A percentile compares a stretch with the other conserved stretches of the same genome.
phyloP scores from a whole-genome alignment of 192 early-diverging fungal species.

The Coemansia asiatica region DNA sequence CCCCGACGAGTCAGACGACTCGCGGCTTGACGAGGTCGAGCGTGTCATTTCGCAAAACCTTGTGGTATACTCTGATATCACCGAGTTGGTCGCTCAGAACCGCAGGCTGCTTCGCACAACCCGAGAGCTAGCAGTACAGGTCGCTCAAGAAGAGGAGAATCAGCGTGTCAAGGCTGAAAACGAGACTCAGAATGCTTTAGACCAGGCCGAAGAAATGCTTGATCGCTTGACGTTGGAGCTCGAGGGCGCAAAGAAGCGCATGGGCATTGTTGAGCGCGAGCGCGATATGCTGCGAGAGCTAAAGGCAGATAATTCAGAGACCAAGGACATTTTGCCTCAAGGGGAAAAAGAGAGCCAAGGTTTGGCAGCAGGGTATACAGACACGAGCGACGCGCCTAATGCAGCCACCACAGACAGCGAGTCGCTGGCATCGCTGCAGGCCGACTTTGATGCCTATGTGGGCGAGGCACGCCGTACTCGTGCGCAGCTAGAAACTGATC shows the following conservation, averaged over 20 bases:
- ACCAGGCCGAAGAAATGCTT: conserved; percentile 58
- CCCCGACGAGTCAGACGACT: conserved; percentile 15
- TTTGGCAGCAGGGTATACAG: neutral
- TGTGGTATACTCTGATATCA: conserved; percentile 56
- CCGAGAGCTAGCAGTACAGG: conserved; percentile 58
- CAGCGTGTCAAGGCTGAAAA: conserved; percentile 46
- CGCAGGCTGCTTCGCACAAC: conserved; percentile 61
- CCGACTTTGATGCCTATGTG: conserved; percentile 66
- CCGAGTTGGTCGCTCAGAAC: conserved; percentile 63
- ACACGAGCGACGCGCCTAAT: neutral
- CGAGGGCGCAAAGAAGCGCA: conserved; percentile 45
- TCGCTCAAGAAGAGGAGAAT: conserved; percentile 53
- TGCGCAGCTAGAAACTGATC: conserved; percentile 56
- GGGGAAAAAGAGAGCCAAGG: neutral
- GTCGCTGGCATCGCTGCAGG: conserved; percentile 56
- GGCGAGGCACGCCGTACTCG: conserved; percentile 64
- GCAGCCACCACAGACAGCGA: conserved; percentile 5
- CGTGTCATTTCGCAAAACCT: conserved; percentile 59
- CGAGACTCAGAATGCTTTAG: conserved; percentile 56
- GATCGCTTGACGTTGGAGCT: conserved; percentile 56
- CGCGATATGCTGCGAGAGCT: conserved; percentile 55
- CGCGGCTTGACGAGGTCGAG: conserved; percentile 51
- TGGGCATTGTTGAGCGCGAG: conserved; percentile 58
- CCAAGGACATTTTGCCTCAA: neutral
- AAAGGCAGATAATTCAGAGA: no score